Evolutionary conservation across 441 rosid genomes (phyloP).

Genomic region (Hypseocharis bilobata): DNA sequence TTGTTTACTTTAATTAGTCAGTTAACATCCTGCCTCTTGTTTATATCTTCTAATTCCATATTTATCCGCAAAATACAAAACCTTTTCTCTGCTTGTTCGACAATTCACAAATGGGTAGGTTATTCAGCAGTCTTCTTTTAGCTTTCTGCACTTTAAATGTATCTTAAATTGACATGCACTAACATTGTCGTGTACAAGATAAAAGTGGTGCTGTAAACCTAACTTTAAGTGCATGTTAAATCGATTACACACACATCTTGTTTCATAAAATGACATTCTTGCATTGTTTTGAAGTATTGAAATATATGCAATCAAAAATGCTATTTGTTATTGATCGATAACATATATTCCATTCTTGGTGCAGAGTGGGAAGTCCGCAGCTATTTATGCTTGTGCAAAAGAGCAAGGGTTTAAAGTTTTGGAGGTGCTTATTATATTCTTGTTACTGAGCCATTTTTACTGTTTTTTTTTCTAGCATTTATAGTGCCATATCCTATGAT

Average conservation of each 20-base stretch:
- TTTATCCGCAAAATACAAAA: not conserved
- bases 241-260: not conserved
- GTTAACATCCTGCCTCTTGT: not conserved
- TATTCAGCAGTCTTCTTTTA: not conserved
- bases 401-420: conserved; percentile 79
- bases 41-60: not conserved
- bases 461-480: conserved; percentile 1
- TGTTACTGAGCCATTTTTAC: conserved; percentile 13
- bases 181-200: not conserved
- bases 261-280: not conserved
- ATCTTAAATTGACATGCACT: not conserved
- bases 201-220: not conserved
- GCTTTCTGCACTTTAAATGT: not conserved
- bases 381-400: conserved; percentile 81
- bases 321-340: conserved; percentile 10
- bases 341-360: conserved; percentile 16
- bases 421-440: conserved; percentile 48
- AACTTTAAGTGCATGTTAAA: not conserved
- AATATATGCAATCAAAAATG: conserved; percentile 5
- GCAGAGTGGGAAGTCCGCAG: conserved; percentile 96
- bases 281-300: not conserved
- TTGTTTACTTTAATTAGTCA: not conserved
- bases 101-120: not conserved
- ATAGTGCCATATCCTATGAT: not conserved
- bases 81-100: not conserved